These are phyloP conservation scores for Pythium volutum DNA, from an alignment of 352 stramenopile genomes.

Conservation along the genomic window DNA sequence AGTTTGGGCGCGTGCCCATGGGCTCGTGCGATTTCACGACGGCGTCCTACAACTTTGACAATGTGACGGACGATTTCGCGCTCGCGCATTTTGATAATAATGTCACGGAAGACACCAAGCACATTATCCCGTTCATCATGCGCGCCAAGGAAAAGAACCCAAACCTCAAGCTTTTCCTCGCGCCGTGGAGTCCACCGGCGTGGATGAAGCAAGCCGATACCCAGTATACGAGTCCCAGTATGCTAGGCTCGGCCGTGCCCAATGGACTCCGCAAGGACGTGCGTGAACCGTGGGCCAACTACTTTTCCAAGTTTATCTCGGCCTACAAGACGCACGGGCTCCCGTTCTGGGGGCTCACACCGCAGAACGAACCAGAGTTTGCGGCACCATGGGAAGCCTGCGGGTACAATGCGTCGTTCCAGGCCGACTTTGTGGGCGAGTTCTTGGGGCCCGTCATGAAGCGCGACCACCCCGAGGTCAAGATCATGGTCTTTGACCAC, in stretches of 20 bases:
- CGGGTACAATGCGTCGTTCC: slow-evolving; percentile 42
- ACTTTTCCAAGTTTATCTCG: slow-evolving; percentile 91
- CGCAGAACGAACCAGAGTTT: slow-evolving; percentile 90
- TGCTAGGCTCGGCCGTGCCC: slow-evolving; percentile 55
- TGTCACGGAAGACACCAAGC: slow-evolving; percentile 68
- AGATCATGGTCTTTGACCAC: slow-evolving; percentile 92
- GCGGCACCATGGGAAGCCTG: slow-evolving; percentile 73
- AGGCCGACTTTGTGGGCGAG: slow-evolving; percentile 80
- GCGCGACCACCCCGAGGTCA: slow-evolving; percentile 83
- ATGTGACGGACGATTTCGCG: slow-evolving; percentile 65
- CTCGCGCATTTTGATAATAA: slow-evolving; percentile 77
- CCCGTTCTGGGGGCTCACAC: slow-evolving; percentile 85
- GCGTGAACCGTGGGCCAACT: slow-evolving; percentile 78
- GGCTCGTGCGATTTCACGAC: slow-evolving; percentile 88
- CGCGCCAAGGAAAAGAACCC: slow-evolving; percentile 60
- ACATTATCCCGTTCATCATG: slow-evolving; percentile 86
- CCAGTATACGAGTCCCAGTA: slow-evolving; percentile 48
- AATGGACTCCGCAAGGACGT: slow-evolving; percentile 50
- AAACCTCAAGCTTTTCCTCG: slow-evolving; percentile 81
- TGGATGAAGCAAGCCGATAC: slow-evolving; percentile 78
- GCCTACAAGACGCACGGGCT: slow-evolving; percentile 87
- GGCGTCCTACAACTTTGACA: slow-evolving; percentile 85
- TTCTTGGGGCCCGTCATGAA: slow-evolving; percentile 82
- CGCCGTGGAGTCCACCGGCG: slow-evolving; percentile 84
- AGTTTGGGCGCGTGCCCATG: slow-evolving; percentile 90